These are phyloP conservation scores for Penicillium sp. DNA, from an alignment of 2,329 filamentous ascomycete species.

Conservation along the genomic window DNA sequence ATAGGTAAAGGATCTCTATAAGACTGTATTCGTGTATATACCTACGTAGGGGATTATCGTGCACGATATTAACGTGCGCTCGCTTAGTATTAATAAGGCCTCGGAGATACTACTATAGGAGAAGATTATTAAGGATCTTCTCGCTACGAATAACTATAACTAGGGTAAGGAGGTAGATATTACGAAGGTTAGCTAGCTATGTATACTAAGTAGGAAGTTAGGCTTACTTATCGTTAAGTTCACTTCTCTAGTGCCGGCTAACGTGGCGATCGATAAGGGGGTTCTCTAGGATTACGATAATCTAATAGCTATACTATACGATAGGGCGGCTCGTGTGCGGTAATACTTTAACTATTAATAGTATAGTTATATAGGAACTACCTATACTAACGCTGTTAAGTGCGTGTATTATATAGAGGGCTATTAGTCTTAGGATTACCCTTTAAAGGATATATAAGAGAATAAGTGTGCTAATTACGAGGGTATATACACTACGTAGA, in stretches of 20 bases:
- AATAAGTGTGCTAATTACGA: not conserved
- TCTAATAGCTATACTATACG: not conserved
- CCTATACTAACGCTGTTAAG: not conserved
- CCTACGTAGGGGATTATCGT: conserved; percentile 1
- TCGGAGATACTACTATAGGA: not conserved
- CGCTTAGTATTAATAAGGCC: not conserved
- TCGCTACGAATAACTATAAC: not conserved
- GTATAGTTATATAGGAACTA: not conserved
- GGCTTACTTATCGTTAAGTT: not conserved
- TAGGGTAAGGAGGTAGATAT: not conserved
- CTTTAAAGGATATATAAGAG: not conserved
- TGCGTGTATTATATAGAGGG: not conserved
- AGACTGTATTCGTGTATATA: not conserved
- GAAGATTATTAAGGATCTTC: not conserved
- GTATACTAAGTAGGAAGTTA: not conserved
- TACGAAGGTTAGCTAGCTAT: not conserved
- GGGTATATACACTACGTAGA: not conserved
- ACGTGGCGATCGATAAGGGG: not conserved
- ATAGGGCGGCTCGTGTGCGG: not conserved
- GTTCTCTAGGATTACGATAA: not conserved
- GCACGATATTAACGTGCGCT: not conserved
- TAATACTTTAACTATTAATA: not conserved
- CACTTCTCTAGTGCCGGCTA: not conserved
- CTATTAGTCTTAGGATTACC: not conserved
- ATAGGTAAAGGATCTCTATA: not conserved